Base-by-base conservation (phyloP, 2,329 filamentous ascomycete genomes). In the Hypoxylon sp. region DNA sequence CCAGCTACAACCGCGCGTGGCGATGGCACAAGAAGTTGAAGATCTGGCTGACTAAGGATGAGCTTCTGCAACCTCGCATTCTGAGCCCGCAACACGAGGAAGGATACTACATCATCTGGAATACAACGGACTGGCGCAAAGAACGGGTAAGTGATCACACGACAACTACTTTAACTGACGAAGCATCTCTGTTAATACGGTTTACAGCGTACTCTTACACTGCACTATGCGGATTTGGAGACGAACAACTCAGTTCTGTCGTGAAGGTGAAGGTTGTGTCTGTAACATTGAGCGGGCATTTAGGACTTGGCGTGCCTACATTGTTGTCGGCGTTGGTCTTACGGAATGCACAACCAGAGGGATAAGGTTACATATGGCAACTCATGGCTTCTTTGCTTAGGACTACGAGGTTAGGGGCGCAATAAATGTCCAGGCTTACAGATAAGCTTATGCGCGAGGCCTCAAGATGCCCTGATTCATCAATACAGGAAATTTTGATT, bases 21-120 rank as follows among this genome's bases (percentile, higher is more conserved):
- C 82, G 89, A 67, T 91, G 89, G 86, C 89, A 91, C 76, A 90
- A 90, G 80, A 89, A 89, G 76, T 79, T 89, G 23, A 87, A 88
- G 70, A 78, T 90, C 23, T 91, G 89, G 89, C 79, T 91, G 53
- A 91, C 89, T 4, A 91, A 91, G 77, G 89, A 91, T 73, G 88
- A 90, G 62, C 81, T 87, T 70, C 88, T 90, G 87, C 84, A 86
- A 48, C 89, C 89, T 30, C 87, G 89, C 64, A 82, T 85, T 14
- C 77, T 91, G 48, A 86, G 86, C 58, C 83, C 84, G 11, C 85
- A 81, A 57, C 86, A 88, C 53, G 89, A 91, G 78, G 85, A 88
- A 65, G 89, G 89, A 0, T 90, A 86, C 78, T 91, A 91, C 75
- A 85, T 90, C 65, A 84, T 91, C 62, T 91, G 89, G 85, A 88